phyloP scores from a whole-genome alignment of 345 rosid genomes.

The Angophora floribunda region DNA sequence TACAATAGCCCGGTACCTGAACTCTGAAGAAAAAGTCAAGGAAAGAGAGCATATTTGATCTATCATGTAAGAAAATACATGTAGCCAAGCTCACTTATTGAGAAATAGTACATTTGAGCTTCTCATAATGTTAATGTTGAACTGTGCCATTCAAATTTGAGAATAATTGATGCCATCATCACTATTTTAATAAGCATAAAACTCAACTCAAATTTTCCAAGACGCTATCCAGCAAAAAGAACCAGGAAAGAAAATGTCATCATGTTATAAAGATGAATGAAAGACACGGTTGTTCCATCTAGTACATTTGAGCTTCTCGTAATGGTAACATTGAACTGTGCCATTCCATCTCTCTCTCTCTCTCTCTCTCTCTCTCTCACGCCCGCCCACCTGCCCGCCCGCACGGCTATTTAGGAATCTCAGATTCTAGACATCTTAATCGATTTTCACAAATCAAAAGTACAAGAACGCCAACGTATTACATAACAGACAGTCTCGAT shows the following conservation, averaged over 20 bases:
- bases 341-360: not conserved
- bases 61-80: not conserved
- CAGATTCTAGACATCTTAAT: no score
- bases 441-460: no score
- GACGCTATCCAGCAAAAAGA: not conserved
- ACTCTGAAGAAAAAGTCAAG: not conserved
- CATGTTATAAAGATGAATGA: not conserved
- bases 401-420: no score
- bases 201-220: not conserved
- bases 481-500: not conserved
- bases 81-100: not conserved
- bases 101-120: not conserved
- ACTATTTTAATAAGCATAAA: not conserved
- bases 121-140: not conserved
- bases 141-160: not conserved
- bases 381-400: no score
- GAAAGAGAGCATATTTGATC: not conserved
- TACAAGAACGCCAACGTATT: not conserved
- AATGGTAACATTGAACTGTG: no score
- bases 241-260: not conserved
- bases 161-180: not conserved
- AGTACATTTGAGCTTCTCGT: no score
- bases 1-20: not conserved
- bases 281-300: not conserved
- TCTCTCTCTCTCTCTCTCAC: not conserved